phyloP scores from a whole-genome alignment of 768 basidiomycete species.

The Leccinum subtestaceum region DNA sequence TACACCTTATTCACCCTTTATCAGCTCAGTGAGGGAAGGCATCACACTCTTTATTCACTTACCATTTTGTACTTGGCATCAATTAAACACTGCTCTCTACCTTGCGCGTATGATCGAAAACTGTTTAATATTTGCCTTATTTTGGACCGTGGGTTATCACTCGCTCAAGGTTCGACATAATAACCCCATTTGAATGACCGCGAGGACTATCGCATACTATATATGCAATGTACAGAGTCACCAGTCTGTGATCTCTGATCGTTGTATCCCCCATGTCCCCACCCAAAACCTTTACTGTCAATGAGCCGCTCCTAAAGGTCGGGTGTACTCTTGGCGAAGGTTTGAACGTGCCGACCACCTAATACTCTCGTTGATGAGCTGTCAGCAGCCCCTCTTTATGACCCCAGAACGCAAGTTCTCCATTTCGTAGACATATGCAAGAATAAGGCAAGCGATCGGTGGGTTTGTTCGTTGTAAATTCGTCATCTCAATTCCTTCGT shows the following conservation, averaged over 20 bases:
- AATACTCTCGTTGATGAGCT: neutral
- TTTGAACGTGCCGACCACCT: conserved; percentile 20
- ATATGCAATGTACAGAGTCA: neutral
- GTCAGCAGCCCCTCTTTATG: conserved; percentile 58
- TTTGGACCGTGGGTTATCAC: conserved; percentile 5
- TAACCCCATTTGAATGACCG: conserved; percentile 8
- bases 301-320: conserved; percentile 46
- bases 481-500: neutral
- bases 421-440: conserved; percentile 66
- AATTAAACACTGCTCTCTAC: conserved; percentile 14
- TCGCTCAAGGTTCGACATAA: conserved; percentile 5
- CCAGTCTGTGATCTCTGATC: neutral
- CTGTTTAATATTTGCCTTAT: neutral
- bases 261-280: conserved; percentile 9
- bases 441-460: conserved; percentile 13
- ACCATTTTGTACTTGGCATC: conserved; percentile 20
- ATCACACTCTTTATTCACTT: conserved; percentile 9
- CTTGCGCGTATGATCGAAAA: neutral
- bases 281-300: conserved; percentile 20
- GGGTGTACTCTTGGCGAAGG: conserved; percentile 66
- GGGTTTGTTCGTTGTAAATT: neutral
- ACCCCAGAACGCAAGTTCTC: conserved; percentile 46
- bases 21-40: conserved; percentile 45
- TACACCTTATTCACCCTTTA: conserved; percentile 13
- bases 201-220: conserved; percentile 7